These are phyloP conservation scores for Mastigamoeba balamuthi DNA, from an alignment of 78 protist species.

Conservation along the genomic window DNA sequence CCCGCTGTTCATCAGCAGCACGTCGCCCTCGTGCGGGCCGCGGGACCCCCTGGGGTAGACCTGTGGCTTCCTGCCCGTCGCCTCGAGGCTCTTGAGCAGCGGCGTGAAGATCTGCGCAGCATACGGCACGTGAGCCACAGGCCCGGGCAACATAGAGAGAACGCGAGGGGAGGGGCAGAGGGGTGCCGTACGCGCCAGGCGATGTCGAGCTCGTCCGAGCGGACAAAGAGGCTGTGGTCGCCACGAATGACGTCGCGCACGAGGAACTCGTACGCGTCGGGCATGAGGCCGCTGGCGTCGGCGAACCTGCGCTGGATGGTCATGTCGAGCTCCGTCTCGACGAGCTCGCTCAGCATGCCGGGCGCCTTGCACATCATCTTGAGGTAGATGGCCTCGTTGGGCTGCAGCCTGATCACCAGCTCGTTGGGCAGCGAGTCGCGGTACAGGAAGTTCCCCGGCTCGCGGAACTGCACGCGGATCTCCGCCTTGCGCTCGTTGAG, in stretches of 20 bases:
- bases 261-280: constrained; percentile 77
- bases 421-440: constrained; percentile 60
- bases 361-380: constrained; percentile 80
- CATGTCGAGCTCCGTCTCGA: constrained; percentile 78
- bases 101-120: neutral
- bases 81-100: neutral
- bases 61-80: neutral
- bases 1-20: neutral
- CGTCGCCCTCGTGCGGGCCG: neutral
- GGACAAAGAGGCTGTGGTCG: constrained; percentile 61
- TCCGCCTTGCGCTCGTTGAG: constrained; percentile 77
- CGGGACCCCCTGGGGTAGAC: neutral
- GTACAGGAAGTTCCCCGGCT: constrained; percentile 26
- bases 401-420: constrained; percentile 90
- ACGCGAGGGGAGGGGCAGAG: neutral
- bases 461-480: constrained; percentile 81
- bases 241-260: constrained; percentile 76
- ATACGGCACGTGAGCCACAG: neutral
- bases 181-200: constrained; percentile 90
- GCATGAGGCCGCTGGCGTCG: neutral
- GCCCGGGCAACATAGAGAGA: neutral
- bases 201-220: constrained; percentile 84
- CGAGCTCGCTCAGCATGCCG: constrained; percentile 34
- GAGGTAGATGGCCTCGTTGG: constrained; percentile 87
- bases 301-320: constrained; percentile 55